A percentile compares a stretch with the other conserved stretches of the same genome.
Conservation (phyloP, 768 basidiomycete species). For the Trametes sanguinea region DNA sequence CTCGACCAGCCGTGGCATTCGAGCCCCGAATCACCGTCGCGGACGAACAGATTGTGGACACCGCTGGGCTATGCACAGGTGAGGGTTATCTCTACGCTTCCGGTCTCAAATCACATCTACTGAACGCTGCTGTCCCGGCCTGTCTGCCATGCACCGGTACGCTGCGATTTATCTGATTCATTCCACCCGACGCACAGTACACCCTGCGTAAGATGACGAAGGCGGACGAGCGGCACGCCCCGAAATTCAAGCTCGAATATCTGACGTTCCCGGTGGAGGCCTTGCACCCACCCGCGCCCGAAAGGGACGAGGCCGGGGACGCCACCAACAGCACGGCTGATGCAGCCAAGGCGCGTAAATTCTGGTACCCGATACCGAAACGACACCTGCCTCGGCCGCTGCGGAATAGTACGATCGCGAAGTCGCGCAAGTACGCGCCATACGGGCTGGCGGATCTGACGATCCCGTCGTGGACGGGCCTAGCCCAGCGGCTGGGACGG, state of each 20-base stretch:
- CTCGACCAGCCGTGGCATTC: constrained; percentile 61
- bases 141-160: not conserved
- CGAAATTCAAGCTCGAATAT: constrained; percentile 78
- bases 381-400: constrained; percentile 55
- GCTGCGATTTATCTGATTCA: constrained; percentile 7
- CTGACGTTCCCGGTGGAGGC: constrained; percentile 55
- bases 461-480: constrained; percentile 67
- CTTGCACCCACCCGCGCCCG: constrained; percentile 40
- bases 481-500: constrained; percentile 64
- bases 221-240: constrained; percentile 49
- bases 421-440: constrained; percentile 59
- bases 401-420: constrained; percentile 42
- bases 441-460: constrained; percentile 80
- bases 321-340: not conserved
- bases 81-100: constrained; percentile 23
- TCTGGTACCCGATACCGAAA: constrained; percentile 56
- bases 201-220: constrained; percentile 54
- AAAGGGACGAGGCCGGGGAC: constrained; percentile 18
- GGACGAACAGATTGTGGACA: constrained; percentile 67
- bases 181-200: constrained; percentile 46
- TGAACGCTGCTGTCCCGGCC: too few species aligned
- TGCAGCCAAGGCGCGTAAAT: constrained; percentile 25
- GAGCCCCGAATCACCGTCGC: constrained; percentile 67
- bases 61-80: constrained; percentile 89
- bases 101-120: not conserved